Evolutionary conservation across 2,329 filamentous ascomycete genomes (phyloP).

Genomic region (Aspergillus alliaceus): DNA sequence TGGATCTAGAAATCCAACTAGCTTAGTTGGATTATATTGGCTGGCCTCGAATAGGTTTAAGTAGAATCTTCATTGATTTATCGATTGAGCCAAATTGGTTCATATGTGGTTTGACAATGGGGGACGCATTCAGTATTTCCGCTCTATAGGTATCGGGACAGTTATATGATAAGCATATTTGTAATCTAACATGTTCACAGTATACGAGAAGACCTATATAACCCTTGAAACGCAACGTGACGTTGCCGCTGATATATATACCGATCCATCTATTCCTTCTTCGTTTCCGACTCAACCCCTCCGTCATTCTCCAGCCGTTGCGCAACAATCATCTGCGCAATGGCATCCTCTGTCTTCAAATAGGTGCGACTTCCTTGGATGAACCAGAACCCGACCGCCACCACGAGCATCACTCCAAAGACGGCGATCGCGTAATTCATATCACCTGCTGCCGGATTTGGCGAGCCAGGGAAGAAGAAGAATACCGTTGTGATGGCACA

Average conservation of each 20-base stretch:
- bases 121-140: too few species aligned
- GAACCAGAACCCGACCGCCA: conserved; percentile 54
- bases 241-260: neutral
- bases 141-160: too few species aligned
- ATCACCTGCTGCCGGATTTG: conserved; percentile 47
- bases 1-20: too few species aligned
- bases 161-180: too few species aligned
- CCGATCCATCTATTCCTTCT: neutral
- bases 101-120: too few species aligned
- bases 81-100: too few species aligned
- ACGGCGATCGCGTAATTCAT: conserved; percentile 62
- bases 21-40: too few species aligned
- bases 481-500: conserved; percentile 55
- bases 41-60: too few species aligned
- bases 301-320: conserved; percentile 20
- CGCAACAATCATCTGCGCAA: conserved; percentile 26
- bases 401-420: conserved; percentile 56
- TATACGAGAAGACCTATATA: too few species aligned
- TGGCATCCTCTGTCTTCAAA: conserved; percentile 31
- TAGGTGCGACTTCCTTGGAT: conserved; percentile 46
- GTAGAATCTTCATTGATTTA: too few species aligned
- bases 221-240: too few species aligned
- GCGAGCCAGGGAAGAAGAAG: conserved; percentile 54
- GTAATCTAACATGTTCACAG: too few species aligned
- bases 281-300: neutral